These are phyloP conservation scores for Calonectria montana DNA, from an alignment of 2,329 filamentous ascomycete genomes.

Conservation along the genomic window DNA sequence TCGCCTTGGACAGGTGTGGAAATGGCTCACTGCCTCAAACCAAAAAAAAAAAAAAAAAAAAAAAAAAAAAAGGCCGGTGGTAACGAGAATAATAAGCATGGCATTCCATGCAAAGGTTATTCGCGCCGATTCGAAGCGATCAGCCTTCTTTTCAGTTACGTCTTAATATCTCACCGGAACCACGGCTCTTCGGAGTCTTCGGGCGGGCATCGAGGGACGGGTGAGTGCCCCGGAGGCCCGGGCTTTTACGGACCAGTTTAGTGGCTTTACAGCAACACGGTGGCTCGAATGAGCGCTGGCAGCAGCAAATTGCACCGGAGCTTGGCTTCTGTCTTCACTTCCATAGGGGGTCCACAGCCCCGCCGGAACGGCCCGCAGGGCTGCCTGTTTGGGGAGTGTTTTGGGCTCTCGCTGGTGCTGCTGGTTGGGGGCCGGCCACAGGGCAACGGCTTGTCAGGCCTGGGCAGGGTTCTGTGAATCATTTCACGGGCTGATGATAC, in stretches of 20 bases:
- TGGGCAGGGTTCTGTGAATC: neutral
- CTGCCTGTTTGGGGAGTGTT: constrained; percentile 15
- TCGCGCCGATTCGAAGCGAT: neutral
- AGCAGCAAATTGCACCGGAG: neutral
- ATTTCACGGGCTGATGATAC: neutral
- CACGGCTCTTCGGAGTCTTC: neutral
- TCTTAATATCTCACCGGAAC: neutral
- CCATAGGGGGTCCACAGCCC: constrained; percentile 22
- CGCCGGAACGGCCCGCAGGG: constrained; percentile 40
- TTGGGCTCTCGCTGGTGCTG: neutral
- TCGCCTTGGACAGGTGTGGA: neutral
- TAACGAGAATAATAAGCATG: neutral
- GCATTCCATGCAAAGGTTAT: neutral
- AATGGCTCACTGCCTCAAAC: neutral
- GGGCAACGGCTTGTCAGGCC: neutral
- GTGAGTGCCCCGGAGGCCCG: neutral
- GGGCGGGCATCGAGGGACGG: neutral
- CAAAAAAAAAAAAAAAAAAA: too few species aligned
- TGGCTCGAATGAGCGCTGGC: neutral
- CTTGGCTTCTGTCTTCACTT: neutral
- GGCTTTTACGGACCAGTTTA: neutral
- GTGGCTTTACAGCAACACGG: neutral
- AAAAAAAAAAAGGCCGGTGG: too few species aligned
- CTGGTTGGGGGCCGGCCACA: neutral
- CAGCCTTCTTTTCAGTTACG: neutral